Base-by-base conservation (phyloP, 2,329 filamentous ascomycete species). In the Talaromyces piceae region DNA sequence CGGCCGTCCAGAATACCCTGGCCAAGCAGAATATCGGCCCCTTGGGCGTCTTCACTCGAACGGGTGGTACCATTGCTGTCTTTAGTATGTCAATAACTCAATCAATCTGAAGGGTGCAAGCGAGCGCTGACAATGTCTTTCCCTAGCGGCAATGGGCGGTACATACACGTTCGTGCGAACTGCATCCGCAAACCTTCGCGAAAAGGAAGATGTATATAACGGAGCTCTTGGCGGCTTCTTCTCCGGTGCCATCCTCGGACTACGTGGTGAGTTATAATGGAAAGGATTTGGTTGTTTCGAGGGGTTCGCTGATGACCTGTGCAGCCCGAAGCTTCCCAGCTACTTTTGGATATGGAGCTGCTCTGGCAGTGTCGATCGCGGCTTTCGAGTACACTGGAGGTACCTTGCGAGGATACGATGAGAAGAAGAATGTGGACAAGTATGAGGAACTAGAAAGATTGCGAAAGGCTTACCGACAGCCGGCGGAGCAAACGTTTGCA, bases 1-100 rank as follows among this genome's bases (percentile, higher is more conserved):
- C 88, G 47, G 84, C 87, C 50, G 78, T 95, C 58, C 87, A 91
- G 75, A 97, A 95, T 76, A 88, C 90, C 53, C 79, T 96, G 61
- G 79, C 84, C 50, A 90, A 83, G 75, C 79, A 82, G 67, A 95
- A 95, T 70, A 77, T 93, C 58, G 88, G 90, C 61, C 79, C 84
- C 56, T 81, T 85, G 75, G 87, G 87, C 59, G 79, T 95, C 63
- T 84, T 97, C 67, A 87, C 87, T 44, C 82, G 83, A 63, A 85
- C 83, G 52, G 91, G 90, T 58, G 77, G 84, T 64, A 85, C 85
- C 46, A 86, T 91, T 65, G 86, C 75, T 55, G 66, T 80, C 54
- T 82, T 82, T 63, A 80, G 85, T 88, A 77, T 57, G 77, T 41
- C 20, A 43, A 18, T 41, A 20, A 48, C 16, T 9, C 20, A 48